Evolutionary conservation across 1,139 yeast species (phyloP), one percentile per base, ranked within the genome.

Genomic region (Hemisphaericaspora xylanilytica): DNA sequence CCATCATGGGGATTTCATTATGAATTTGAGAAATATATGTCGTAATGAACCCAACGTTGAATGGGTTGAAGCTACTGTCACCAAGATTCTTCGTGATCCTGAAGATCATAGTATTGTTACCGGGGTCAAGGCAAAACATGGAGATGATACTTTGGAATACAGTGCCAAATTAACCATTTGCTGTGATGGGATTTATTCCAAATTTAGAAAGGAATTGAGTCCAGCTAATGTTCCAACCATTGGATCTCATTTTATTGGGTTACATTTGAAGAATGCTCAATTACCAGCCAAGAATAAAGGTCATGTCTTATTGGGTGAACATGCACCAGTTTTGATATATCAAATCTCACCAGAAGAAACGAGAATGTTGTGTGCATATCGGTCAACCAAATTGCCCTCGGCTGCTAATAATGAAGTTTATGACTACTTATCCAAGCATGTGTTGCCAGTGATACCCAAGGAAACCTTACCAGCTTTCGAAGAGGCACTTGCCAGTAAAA

Each of bases 121-220:
- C 14, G 97, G 97, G 13, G 89, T 89, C 25, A 67, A 67, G 56
- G 75, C 69, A 32, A 79, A 61, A 44, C 39, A 43, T 27, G 46
- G 42, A 2, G 50, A 43, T 4, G 61, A 51, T n/a, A 32, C 39
- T 8, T 55, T 28, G 12, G 55, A 55, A 10, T 80, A 73, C 63
- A 62, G 63, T 32, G 86, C 85, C 3, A 77, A 81, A 42, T 59
- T 89, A 44, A 84, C 90, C 5, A 71, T 90, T 28, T 76, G 86
- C 39, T 88, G 96, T 55, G 99, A 92, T 62, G 99, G 99, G 40
- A 90, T 92, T 43, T 89, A 88, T 55, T 88, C 97, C 44, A 89
- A 85, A 60, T 89, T 92, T 68, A 78, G 99, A 58, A 86, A 81
- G 57, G 83, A 81, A 46, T 70, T 85, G 38, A 62, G 75, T 13